Base-by-base conservation (phyloP, 1,139 yeast species). In the Candida freyschussii region DNA sequence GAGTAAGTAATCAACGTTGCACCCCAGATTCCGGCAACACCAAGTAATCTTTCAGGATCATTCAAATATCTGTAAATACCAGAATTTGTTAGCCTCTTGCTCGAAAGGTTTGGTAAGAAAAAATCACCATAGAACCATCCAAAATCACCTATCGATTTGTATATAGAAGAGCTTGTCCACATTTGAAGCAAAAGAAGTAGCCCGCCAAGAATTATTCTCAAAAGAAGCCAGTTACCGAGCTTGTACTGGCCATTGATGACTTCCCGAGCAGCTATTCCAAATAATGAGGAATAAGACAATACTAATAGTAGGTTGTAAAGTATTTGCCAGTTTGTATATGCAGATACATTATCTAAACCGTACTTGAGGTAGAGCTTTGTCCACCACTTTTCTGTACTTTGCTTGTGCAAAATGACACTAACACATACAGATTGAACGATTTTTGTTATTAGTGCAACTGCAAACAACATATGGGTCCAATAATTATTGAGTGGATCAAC, bases 51-150 rank as follows among this genome's bases (percentile, higher is more conserved):
- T 55, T 84, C 95, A 7, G 95, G 95, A 52, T 84, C 83, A 55
- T 84, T 85, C 53, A 84, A 67, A 55, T 83, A 84, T 48, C 94
- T 73, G 56, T 84, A 85, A 32, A 84, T 85, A 34, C 95, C 95
- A 20, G 86, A 84, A 45, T 81, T 81, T 2, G 91, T 78, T 45
- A 85, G 65, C 17, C 55, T 50, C 29, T 56, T 49, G 1, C 50
- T 49, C 27, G 72, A 67, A 26, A 62, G 57, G 20, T 75, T 64
- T 21, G 84, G 79, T 45, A 82, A 66, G 56, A 84, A 84, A 59
- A 84, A 84, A 55, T 84, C 95, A 38, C 95, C 95, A 54, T 81
- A 84, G 52, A 83, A 84, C 94, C 94, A 84, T 12, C 95, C 94
- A 56, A 80, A 83, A 43, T 81, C 83, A 4, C 93, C 93, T 45